phyloP scores from a whole-genome alignment of 1,284 basidiomycete genomes.

The Rhodotorula glutinis region DNA sequence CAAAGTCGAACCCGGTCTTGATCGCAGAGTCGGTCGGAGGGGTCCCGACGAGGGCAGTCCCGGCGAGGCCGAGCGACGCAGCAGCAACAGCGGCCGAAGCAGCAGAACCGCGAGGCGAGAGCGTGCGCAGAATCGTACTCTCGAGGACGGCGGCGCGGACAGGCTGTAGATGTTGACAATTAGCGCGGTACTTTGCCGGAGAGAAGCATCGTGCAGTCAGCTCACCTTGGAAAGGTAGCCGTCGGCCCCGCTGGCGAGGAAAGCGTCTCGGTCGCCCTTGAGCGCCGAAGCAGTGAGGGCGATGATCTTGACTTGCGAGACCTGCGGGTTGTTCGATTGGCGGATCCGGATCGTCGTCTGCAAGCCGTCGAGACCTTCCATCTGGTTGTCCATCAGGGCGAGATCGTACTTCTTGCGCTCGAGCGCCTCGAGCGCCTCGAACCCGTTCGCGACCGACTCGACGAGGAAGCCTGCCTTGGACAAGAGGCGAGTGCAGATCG shows the following conservation, averaged over 20 bases:
- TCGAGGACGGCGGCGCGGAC: slow-evolving; percentile 30
- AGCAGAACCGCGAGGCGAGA: not conserved
- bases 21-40: not conserved
- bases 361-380: slow-evolving; percentile 41
- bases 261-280: slow-evolving; percentile 39
- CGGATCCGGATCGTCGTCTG: slow-evolving; percentile 39
- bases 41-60: not conserved
- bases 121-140: slow-evolving; percentile 17
- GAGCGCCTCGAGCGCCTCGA: slow-evolving; percentile 27
- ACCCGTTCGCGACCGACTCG: slow-evolving; percentile 15
- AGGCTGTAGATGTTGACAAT: slow-evolving; percentile 7
- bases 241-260: slow-evolving; percentile 36
- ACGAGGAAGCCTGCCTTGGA: slow-evolving; percentile 25
- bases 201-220: too few species aligned
- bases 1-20: not conserved
- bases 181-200: not conserved
- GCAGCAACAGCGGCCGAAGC: not conserved
- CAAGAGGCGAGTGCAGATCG: slow-evolving; percentile 32
- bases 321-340: slow-evolving; percentile 1
- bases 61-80: not conserved
- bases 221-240: slow-evolving; percentile 41
- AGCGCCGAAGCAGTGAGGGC: slow-evolving; percentile 41
- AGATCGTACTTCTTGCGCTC: slow-evolving; percentile 28
- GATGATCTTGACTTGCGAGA: slow-evolving; percentile 33
- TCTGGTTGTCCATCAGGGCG: slow-evolving; percentile 36